A percentile compares a stretch with the other conserved stretches of the same genome.
Conservation (phyloP, 208 protist species). For the Borovskyia barvae region DNA sequence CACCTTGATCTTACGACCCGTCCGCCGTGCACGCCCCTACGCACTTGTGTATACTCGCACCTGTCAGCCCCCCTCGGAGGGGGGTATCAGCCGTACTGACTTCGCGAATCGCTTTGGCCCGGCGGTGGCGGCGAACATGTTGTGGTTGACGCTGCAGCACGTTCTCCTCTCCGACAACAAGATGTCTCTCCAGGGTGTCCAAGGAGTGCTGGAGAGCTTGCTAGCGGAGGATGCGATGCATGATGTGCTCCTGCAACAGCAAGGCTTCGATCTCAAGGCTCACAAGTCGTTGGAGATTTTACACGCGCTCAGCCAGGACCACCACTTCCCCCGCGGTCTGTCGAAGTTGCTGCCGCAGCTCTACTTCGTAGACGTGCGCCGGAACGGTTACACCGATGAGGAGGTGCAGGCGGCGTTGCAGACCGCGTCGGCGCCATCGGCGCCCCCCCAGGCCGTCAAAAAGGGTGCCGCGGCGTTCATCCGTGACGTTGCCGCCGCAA, state of each 20-base stretch:
- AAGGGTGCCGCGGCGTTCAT: background rate
- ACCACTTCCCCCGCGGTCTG: background rate
- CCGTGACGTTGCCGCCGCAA: background rate
- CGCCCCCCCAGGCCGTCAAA: background rate
- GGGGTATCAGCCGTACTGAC: background rate
- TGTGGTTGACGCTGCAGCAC: constrained; percentile 44
- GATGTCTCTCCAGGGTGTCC: constrained; percentile 36
- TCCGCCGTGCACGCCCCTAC: constrained; percentile 22
- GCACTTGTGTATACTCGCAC: constrained; percentile 10
- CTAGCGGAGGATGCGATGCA: constrained; percentile 25
- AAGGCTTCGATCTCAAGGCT: constrained; percentile 16
- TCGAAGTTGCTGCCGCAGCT: constrained; percentile 28
- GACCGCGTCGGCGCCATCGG: background rate
- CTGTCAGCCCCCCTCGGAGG: background rate
- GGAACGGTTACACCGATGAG: constrained; percentile 29
- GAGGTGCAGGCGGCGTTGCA: background rate
- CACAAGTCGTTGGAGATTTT: constrained; percentile 6
- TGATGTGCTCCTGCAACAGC: constrained; percentile 19
- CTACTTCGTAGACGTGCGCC: constrained; percentile 22
- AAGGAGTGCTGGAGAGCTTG: constrained; percentile 27
- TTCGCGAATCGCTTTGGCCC: constrained; percentile 22
- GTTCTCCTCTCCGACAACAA: constrained; percentile 42
- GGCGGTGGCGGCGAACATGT: constrained; percentile 20
- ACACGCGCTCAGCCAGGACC: background rate
- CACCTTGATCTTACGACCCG: constrained; percentile 10